phyloP scores from a whole-genome alignment of 192 early-diverging fungal genomes.

The Paraglomus brasilianum region DNA sequence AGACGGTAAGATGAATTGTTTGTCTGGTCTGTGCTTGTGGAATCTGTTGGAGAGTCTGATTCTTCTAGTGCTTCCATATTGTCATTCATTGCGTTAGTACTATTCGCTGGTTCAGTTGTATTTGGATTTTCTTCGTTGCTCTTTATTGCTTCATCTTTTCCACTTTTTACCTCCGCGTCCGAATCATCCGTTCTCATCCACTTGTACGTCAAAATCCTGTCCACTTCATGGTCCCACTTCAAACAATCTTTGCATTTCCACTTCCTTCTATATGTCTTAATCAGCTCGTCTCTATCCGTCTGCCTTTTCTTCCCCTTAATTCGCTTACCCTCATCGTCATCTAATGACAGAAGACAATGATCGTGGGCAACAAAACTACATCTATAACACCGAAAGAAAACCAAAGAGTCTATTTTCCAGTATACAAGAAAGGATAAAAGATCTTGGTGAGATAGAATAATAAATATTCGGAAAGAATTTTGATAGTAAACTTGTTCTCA shows the following conservation, averaged over 20 bases:
- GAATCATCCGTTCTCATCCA: slow-evolving; percentile 25
- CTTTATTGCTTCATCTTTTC: slow-evolving; percentile 30
- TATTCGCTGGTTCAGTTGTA: neutral
- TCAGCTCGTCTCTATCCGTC: slow-evolving; percentile 15
- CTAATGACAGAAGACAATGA: slow-evolving; percentile 30
- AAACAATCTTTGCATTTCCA: slow-evolving; percentile 43
- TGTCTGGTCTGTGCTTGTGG: neutral
- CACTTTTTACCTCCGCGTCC: neutral
- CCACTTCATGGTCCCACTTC: slow-evolving; percentile 40
- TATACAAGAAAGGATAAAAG: too few species aligned
- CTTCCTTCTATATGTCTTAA: slow-evolving; percentile 38
- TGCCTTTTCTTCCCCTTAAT: slow-evolving; percentile 26
- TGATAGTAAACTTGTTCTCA: too few species aligned
- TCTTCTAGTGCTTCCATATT: slow-evolving; percentile 27
- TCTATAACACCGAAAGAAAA: slow-evolving; percentile 41
- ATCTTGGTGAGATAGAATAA: too few species aligned
- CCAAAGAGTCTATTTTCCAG: neutral
- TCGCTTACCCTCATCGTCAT: slow-evolving; percentile 1
- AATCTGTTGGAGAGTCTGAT: neutral
- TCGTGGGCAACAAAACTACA: slow-evolving; percentile 39
- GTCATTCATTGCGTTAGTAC: slow-evolving; percentile 12
- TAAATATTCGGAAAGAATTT: too few species aligned
- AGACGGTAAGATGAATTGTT: slow-evolving; percentile 29
- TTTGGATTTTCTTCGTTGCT: slow-evolving; percentile 16
- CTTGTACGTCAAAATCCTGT: slow-evolving; percentile 37